phyloP scores from a whole-genome alignment of 148 eudicot genomes.

The Persicaria tinctoria region DNA sequence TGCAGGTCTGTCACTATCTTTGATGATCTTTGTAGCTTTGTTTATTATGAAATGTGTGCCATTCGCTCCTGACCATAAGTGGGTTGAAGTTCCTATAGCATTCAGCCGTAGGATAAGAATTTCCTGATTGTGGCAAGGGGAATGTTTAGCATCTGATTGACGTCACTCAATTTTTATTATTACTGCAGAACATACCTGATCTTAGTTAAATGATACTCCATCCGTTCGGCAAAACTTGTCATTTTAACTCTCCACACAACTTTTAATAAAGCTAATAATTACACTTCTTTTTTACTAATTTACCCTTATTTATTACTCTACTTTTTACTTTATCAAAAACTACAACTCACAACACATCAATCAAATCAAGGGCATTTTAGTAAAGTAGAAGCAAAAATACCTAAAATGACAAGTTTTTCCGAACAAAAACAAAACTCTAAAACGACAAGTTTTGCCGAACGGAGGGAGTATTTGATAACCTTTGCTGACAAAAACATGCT shows the following conservation, averaged over 20 bases:
- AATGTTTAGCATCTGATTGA: neutral
- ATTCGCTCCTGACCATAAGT: neutral
- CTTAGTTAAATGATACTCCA: neutral
- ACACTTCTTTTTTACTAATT: too few relatives aligned
- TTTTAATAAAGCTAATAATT: too few relatives aligned
- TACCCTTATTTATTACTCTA: too few relatives aligned
- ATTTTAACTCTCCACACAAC: too few relatives aligned
- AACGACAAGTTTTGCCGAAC: too few relatives aligned
- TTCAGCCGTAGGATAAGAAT: neutral
- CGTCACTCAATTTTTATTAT: neutral
- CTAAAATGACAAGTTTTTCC: too few relatives aligned
- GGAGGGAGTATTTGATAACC: neutral
- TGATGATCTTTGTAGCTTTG: neutral
- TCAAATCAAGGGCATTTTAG: too few relatives aligned
- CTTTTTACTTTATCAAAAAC: too few relatives aligned
- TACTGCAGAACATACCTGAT: neutral
- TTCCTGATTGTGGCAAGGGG: neutral
- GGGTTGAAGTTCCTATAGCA: slow-evolving; percentile 3
- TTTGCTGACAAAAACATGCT: neutral
- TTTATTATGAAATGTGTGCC: neutral
- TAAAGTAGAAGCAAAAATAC: too few relatives aligned
- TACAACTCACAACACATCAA: too few relatives aligned
- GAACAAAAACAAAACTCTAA: too few relatives aligned
- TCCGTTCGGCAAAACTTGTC: too few relatives aligned
- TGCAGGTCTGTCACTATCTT: slow-evolving; percentile 52